These are phyloP conservation scores for Allium fistulosum DNA, from an alignment of 106 monocot species.

Conservation along the genomic window DNA sequence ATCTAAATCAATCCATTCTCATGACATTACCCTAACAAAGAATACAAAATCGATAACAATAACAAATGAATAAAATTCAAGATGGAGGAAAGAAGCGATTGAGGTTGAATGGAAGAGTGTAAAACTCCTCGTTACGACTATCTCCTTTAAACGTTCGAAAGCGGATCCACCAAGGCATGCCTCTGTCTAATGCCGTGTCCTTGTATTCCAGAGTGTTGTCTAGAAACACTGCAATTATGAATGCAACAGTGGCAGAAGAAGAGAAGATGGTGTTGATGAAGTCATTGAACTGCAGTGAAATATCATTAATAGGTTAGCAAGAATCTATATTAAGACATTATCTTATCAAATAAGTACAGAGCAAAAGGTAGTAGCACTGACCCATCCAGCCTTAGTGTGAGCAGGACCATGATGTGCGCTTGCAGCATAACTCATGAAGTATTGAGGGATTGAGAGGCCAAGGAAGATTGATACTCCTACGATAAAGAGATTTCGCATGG, in stretches of 20 bases:
- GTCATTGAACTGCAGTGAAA: conserved; percentile 80
- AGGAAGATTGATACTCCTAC: conserved; percentile 81
- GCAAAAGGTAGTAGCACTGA: conserved; percentile 4
- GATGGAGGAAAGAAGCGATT: conserved; percentile 97
- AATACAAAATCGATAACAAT: neutral
- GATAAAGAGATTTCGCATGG: conserved; percentile 97
- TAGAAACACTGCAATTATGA: conserved; percentile 73
- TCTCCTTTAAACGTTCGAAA: conserved; percentile 96
- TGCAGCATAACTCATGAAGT: conserved; percentile 61
- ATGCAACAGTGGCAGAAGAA: conserved; percentile 76
- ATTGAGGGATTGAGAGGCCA: conserved; percentile 80
- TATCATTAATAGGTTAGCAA: neutral
- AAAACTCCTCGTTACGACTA: conserved; percentile 94
- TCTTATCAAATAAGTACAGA: neutral
- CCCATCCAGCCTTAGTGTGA: conserved; percentile 87
- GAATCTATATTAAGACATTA: neutral
- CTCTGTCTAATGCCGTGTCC: conserved; percentile 74
- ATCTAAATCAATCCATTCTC: neutral
- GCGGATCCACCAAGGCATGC: conserved; percentile 97
- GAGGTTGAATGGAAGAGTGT: conserved; percentile 96
- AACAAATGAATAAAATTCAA: conserved; percentile 13
- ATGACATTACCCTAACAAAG: neutral
- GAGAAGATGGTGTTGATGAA: conserved; percentile 94
- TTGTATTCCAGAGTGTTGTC: conserved; percentile 95
- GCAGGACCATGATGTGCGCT: conserved; percentile 56